These are phyloP conservation scores for Inga oerstediana DNA, from an alignment of 306 rosid species.

Conservation along the genomic window DNA sequence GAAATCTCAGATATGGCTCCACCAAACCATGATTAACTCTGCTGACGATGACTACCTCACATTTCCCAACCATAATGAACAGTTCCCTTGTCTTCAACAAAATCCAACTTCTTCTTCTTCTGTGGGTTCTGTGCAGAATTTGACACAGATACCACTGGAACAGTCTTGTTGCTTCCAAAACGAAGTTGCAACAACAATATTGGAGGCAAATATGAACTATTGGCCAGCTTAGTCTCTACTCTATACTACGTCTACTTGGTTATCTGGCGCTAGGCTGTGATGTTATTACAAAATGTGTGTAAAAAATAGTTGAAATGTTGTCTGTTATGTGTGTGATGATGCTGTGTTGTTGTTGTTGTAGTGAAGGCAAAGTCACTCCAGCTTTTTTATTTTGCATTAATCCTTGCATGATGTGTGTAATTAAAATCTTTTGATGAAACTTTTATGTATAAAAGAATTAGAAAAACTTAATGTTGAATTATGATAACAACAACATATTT, in stretches of 20 bases:
- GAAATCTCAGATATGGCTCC: constrained; percentile 80
- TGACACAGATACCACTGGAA: constrained; percentile 8
- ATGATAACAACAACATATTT: background rate
- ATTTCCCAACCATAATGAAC: background rate
- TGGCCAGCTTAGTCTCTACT: constrained; percentile 33
- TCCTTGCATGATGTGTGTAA: background rate
- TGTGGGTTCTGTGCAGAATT: constrained; percentile 25
- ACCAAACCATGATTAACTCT: constrained; percentile 69
- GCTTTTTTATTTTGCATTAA: background rate
- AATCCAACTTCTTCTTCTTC: background rate
- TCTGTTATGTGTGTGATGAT: constrained; percentile 3
- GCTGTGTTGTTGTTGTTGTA: background rate
- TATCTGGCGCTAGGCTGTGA: background rate
- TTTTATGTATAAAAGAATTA: background rate
- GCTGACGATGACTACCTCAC: constrained; percentile 30
- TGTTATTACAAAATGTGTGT: background rate
- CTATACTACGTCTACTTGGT: background rate
- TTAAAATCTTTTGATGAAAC: background rate
- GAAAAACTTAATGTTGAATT: background rate
- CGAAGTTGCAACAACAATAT: constrained; percentile 25
- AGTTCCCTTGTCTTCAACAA: constrained; percentile 16
- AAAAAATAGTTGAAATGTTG: background rate
- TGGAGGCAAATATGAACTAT: constrained; percentile 38
- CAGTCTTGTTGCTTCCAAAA: constrained; percentile 38
- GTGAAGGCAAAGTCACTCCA: background rate